These are phyloP conservation scores for Pythium insidiosum DNA, from an alignment of 352 stramenopile genomes.

Conservation along the genomic window DNA sequence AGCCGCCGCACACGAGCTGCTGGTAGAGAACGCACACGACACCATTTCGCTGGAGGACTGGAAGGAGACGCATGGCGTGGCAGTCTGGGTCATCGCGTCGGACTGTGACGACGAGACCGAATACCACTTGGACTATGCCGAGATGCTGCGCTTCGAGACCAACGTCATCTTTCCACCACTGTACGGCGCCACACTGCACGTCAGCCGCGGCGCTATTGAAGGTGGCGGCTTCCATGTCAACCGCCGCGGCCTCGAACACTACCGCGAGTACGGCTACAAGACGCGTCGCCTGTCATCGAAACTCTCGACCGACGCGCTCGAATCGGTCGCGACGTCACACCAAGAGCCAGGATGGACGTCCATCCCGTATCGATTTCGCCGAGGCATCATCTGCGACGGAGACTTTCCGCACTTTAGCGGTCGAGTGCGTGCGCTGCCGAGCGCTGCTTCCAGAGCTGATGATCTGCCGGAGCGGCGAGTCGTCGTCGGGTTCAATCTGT, in stretches of 20 bases:
- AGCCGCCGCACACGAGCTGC: slow-evolving; percentile 44
- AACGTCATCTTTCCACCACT: slow-evolving; percentile 61
- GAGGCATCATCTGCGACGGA: slow-evolving; percentile 59
- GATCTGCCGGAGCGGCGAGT: slow-evolving; percentile 36
- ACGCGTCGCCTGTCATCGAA: slow-evolving; percentile 25
- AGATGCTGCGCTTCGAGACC: slow-evolving; percentile 66
- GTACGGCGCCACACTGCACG: slow-evolving; percentile 69
- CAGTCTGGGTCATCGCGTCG: slow-evolving; percentile 63
- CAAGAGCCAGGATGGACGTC: slow-evolving; percentile 31
- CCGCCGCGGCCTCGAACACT: slow-evolving; percentile 36
- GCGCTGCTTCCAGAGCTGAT: background rate
- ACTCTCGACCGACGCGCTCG: slow-evolving; percentile 40
- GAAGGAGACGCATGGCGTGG: slow-evolving; percentile 28
- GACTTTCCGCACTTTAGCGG: slow-evolving; percentile 65
- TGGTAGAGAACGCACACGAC: slow-evolving; percentile 16
- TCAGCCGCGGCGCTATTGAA: slow-evolving; percentile 33
- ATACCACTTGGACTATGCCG: slow-evolving; percentile 69
- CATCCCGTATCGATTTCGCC: slow-evolving; percentile 43
- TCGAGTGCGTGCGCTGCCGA: slow-evolving; percentile 38
- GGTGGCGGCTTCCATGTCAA: slow-evolving; percentile 63
- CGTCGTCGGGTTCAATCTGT: slow-evolving; percentile 72
- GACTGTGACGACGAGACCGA: slow-evolving; percentile 52
- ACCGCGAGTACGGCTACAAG: slow-evolving; percentile 60
- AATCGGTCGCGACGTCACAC: slow-evolving; percentile 12
- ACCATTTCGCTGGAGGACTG: slow-evolving; percentile 10